phyloP scores from a whole-genome alignment of 2,329 filamentous ascomycete species.

The Zalaria sp. region DNA sequence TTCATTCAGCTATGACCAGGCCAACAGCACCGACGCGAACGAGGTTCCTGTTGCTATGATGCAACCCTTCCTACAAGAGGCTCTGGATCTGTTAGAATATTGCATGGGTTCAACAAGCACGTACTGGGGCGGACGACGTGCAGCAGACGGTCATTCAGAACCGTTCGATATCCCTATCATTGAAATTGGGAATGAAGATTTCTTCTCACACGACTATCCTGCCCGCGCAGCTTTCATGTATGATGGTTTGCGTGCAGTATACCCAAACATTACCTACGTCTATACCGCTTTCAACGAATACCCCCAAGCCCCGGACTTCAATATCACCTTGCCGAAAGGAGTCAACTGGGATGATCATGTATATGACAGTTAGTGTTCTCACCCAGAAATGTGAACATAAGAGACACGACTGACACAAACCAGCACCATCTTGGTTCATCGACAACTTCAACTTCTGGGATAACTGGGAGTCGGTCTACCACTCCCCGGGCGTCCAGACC shows the following conservation, averaged over 20 bases:
- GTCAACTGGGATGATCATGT: conserved; percentile 9
- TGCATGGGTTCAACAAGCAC: conserved; percentile 39
- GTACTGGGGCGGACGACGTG: conserved; percentile 43
- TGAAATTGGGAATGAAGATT: conserved; percentile 56
- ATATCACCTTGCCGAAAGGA: conserved; percentile 8
- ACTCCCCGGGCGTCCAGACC: conserved; percentile 10
- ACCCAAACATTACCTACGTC: conserved; percentile 44
- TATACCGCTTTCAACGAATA: conserved; percentile 21
- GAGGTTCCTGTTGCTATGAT: conserved; percentile 29
- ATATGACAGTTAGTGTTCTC: no score
- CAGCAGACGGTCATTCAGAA: conserved; percentile 44
- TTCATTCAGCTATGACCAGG: no score
- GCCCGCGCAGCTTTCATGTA: conserved; percentile 46
- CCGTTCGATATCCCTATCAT: conserved; percentile 48
- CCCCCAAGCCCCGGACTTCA: conserved; percentile 3
- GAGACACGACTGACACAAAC: no score
- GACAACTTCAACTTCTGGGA: conserved; percentile 27
- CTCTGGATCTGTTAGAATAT: conserved; percentile 50
- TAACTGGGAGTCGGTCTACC: conserved; percentile 17
- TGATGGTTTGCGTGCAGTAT: conserved; percentile 40
- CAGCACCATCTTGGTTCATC: conserved; percentile 22
- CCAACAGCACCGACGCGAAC: no score
- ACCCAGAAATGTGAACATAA: no score
- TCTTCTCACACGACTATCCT: conserved; percentile 31
- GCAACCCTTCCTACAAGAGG: conserved; percentile 42